Base-by-base conservation (phyloP, 2,329 filamentous ascomycete species). In the Verticillium zaregamsianum region DNA sequence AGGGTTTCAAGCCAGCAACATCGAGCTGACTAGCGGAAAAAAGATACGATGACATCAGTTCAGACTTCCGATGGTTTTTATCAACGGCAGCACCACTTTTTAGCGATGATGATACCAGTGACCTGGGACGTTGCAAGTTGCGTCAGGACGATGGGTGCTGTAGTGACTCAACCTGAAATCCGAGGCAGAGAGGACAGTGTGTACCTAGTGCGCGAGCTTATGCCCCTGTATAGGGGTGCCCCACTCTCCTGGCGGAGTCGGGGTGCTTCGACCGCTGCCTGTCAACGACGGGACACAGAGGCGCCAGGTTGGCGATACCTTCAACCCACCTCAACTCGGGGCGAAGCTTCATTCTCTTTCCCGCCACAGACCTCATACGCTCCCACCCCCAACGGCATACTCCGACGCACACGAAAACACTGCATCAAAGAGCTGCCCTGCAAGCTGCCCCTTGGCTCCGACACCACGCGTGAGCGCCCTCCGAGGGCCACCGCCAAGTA, bases 401-500 rank as follows among this genome's bases (percentile, higher is more conserved):
- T 9, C 23, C 45, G n/a, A 52, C 20, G 20, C 20, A 6, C 5
- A 52, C 45, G 20, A 25, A 23, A 20, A 28, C 25, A 9, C 55
- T 32, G 15, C 54, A 35, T 17, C 32, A 20, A 20, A 20, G 6
- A 57, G 12, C 31, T 35, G 31, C 28, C 17, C 17, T 25, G 20
- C 17, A 3, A 12, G 37, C 15, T 5, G 35, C 23, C 37, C 17
- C 20, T 45, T 25, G 57, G 35, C 20, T 12, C 56, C 58, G 60
- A 25, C 40, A 63, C 23, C 62, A 45, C 32, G 57, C 23, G 39
- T 28, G 63, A 62, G 64, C 64, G 32, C 55, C 64, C 61, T 65
- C 39, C 54, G 61, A 33, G 64, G 63, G 61, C 64, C 63, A 37
- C 57, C 59, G 35, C 54, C 39, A 55, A 57, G 62, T 59, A 40